phyloP scores from a whole-genome alignment of 2,329 filamentous ascomycete genomes.

The Colletotrichum chrysophilum region DNA sequence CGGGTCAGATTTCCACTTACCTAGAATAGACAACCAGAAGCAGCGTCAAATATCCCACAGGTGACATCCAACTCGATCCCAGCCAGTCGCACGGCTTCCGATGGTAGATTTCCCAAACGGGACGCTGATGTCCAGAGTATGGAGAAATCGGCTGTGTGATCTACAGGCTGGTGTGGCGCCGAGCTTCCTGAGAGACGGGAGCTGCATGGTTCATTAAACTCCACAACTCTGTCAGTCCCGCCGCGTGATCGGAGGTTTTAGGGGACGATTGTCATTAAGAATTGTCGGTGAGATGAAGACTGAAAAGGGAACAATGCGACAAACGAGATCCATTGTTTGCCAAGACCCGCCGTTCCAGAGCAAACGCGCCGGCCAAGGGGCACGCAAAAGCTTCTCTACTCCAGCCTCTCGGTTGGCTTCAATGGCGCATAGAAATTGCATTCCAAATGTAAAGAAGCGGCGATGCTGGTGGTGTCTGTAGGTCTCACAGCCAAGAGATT shows the following conservation, averaged over 20 bases:
- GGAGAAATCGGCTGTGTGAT: not conserved
- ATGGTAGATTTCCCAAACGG: not conserved
- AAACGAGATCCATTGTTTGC: not conserved
- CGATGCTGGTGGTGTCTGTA: not conserved
- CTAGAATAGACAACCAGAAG: not conserved
- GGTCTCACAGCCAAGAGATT: not conserved
- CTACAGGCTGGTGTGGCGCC: not conserved
- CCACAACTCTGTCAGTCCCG: not conserved
- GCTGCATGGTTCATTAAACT: conserved; percentile 1
- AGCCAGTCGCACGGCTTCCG: not conserved
- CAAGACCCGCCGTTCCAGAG: not conserved
- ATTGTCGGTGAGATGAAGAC: not conserved
- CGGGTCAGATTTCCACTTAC: not conserved
- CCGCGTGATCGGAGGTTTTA: not conserved
- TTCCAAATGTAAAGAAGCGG: not conserved
- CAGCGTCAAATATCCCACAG: not conserved
- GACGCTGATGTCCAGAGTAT: not conserved
- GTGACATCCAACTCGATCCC: not conserved
- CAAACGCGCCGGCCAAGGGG: not conserved
- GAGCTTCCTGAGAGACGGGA: not conserved
- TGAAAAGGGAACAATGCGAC: not conserved
- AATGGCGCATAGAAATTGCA: not conserved
- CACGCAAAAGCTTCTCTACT: not conserved
- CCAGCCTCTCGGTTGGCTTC: not conserved
- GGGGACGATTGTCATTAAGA: not conserved